Evolutionary conservation across 2,329 filamentous ascomycete species (phyloP), one percentile per base, ranked within the genome.

Genomic region (Leptographium wingfieldii): DNA sequence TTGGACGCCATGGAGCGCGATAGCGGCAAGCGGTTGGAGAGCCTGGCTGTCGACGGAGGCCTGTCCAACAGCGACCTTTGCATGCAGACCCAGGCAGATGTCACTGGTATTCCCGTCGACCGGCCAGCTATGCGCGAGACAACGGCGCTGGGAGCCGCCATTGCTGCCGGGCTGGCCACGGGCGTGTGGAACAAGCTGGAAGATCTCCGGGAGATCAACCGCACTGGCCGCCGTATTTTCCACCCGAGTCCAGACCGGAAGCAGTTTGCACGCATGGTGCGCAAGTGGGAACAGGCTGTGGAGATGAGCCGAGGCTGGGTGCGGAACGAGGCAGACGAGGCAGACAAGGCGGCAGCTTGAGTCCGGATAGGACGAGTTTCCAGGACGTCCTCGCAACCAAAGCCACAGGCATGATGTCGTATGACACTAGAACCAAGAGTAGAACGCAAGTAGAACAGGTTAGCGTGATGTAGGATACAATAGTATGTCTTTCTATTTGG

Each of bases 1-100:
- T 80, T 96, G 89, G 86, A 94, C 69, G 90, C 91, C 63, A 96
- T 96, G 91, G 89, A 88, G 69, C 84, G 86, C 66, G 91, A 95
- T 73, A 91, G 86, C 58, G 85, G 85, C 43, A 85, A 92, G 69
- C 82, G 83, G 64, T 80, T 96, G 38, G 80, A 83, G 61, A 82
- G 86, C 65, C 78, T 96, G 52, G 86, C 88, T 40, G 91, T 95
- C 52, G 91, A 96, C 69, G 91, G 91, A 60, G 91, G 91, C 61
- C 89, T 96, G 80, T 91, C 87, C 67, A 92, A 90, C 73, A 92
- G 88, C 12, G 87, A 92, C 69, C 79, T 95, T 60, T 90, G 86
- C 74, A 96, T 96, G 91, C 90, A 87, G 79, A 90, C 88, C 5
- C 91, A 96, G 79, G 87, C 91, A 63, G 87, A 95, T 73, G 81